A percentile compares a stretch with the other conserved stretches of the same genome.
Evolutionary conservation across 768 basidiomycete genomes (phyloP).

Genomic region (Fibroporia radiculosa): DNA sequence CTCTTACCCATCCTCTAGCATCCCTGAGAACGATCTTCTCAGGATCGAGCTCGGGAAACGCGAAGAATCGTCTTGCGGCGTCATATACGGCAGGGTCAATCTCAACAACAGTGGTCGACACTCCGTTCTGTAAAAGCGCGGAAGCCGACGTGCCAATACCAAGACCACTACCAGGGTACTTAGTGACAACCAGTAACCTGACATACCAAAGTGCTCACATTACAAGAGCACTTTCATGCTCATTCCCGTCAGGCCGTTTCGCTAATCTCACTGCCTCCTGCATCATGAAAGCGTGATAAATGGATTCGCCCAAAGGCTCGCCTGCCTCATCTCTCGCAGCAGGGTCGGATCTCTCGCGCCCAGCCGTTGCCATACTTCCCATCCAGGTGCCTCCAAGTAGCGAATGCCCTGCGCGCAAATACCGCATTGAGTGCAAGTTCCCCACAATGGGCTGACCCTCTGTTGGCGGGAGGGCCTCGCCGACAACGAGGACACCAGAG

Average conservation of each 20-base stretch:
- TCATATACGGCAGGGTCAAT: slow-evolving; percentile 88
- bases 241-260: slow-evolving; percentile 37
- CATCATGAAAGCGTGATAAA: slow-evolving; percentile 77
- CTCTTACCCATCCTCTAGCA: slow-evolving; percentile 60
- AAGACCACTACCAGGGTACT: slow-evolving; percentile 54
- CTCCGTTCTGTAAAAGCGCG: slow-evolving; percentile 66
- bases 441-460: slow-evolving; percentile 5
- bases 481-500: slow-evolving; percentile 83
- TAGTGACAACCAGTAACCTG: background rate
- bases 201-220: slow-evolving; percentile 48
- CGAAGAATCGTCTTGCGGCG: slow-evolving; percentile 75
- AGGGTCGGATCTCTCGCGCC: slow-evolving; percentile 12
- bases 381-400: slow-evolving; percentile 75
- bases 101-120: slow-evolving; percentile 81
- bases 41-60: slow-evolving; percentile 56
- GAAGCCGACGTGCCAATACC: slow-evolving; percentile 78
- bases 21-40: slow-evolving; percentile 67
- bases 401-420: slow-evolving; percentile 46
- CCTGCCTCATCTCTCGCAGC: slow-evolving; percentile 45
- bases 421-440: slow-evolving; percentile 23
- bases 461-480: slow-evolving; percentile 44
- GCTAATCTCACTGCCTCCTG: slow-evolving; percentile 81
- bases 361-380: slow-evolving; percentile 34
- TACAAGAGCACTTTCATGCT: slow-evolving; percentile 46
- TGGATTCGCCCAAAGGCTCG: slow-evolving; percentile 60